A percentile compares a stretch with the other conserved stretches of the same genome.
phyloP scores from a whole-genome alignment of 352 stramenopile genomes.

The Phytophthora brassicae region DNA sequence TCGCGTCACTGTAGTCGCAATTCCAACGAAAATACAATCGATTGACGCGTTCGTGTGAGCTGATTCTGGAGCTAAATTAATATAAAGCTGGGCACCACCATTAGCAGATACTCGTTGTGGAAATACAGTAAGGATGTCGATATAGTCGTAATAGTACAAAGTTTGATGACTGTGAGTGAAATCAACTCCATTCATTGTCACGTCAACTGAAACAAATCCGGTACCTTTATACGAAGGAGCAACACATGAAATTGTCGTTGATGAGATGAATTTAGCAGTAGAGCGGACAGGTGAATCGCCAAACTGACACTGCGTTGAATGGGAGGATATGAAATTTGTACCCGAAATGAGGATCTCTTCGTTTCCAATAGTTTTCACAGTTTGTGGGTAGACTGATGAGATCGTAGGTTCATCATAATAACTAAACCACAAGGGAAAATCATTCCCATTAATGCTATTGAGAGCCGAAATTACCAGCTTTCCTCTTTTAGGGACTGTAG shows the following conservation, averaged over 20 bases:
- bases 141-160: conserved; percentile 40
- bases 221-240: conserved; percentile 18
- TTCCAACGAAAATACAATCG: conserved; percentile 43
- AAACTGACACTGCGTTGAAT: conserved; percentile 38
- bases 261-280: conserved; percentile 27
- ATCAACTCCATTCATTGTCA: conserved; percentile 55
- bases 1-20: conserved; percentile 7
- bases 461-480: conserved; percentile 3
- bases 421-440: conserved; percentile 26
- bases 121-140: conserved; percentile 23
- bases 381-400: conserved; percentile 21
- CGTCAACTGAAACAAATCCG: conserved; percentile 37
- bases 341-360: conserved; percentile 36
- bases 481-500: neutral
- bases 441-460: neutral
- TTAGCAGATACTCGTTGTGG: conserved; percentile 27
- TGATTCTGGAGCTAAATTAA: conserved; percentile 26
- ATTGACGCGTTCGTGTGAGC: conserved; percentile 6
- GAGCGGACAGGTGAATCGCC: conserved; percentile 21
- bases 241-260: conserved; percentile 31
- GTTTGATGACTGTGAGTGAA: conserved; percentile 31
- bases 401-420: conserved; percentile 33
- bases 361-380: conserved; percentile 23
- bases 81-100: conserved; percentile 30
- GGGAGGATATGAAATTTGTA: conserved; percentile 32